These are phyloP conservation scores for Rhododendron ovatum DNA, from an alignment of 148 eudicot genomes.

Conservation along the genomic window DNA sequence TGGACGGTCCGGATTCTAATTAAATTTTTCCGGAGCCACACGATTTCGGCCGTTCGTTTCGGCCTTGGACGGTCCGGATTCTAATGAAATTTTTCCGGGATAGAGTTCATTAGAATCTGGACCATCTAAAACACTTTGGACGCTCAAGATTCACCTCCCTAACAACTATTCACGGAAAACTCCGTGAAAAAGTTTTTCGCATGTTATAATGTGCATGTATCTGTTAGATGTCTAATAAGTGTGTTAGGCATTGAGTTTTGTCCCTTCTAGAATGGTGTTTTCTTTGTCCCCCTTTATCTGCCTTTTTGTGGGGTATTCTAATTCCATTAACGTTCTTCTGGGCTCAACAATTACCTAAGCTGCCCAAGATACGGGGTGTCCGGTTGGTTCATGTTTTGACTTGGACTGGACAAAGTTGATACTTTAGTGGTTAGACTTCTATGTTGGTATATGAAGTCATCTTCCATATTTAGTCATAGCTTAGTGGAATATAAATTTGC, in stretches of 20 bases:
- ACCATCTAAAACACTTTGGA: too few species aligned
- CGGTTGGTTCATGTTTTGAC: not conserved
- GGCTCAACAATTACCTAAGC: not conserved
- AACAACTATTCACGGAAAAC: too few species aligned
- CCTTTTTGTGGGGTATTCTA: not conserved
- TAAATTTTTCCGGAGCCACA: too few species aligned
- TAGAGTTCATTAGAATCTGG: too few species aligned
- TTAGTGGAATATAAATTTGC: too few species aligned
- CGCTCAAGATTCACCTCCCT: too few species aligned
- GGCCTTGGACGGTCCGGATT: too few species aligned
- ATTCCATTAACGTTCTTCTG: not conserved
- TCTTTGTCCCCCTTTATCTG: not conserved
- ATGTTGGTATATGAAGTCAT: not conserved
- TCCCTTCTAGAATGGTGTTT: not conserved
- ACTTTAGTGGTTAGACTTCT: not conserved
- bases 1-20: too few species aligned
- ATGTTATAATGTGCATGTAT: not conserved
- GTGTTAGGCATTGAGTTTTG: not conserved
- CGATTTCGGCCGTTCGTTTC: too few species aligned
- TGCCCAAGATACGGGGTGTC: not conserved
- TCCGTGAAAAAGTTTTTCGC: too few species aligned
- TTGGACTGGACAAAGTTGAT: not conserved
- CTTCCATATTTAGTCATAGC: too few species aligned
- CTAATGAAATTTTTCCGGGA: too few species aligned
- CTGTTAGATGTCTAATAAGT: not conserved